Base-by-base conservation (phyloP, 2,329 filamentous ascomycete species). In the Stylonectria norvegica region DNA sequence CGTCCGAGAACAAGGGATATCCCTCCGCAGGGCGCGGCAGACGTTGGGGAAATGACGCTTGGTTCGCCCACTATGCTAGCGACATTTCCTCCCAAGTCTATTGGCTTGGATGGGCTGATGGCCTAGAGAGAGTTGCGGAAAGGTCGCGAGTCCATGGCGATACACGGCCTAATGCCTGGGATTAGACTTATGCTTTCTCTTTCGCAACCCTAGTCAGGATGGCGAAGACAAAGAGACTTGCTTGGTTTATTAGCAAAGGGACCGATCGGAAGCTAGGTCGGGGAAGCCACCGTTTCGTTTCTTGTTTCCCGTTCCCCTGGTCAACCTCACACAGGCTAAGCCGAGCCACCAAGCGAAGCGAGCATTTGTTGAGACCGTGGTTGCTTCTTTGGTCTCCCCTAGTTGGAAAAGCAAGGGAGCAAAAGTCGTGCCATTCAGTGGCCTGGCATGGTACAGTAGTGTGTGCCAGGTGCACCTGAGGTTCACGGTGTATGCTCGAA, bases 271-370 rank as follows among this genome's bases (percentile, higher is more conserved):
- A 42, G 42, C 45, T 50, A 45, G 49, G 14, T 5, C 10, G 30
- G 47, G 44, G 39, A 22, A 36, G 40, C 34, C 43, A 52, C 42
- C 52, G 53, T 57, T 57, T 57, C 52, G 54, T 57, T 57, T 56
- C 44, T 44, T 50, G 48, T 49, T 56, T 50, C 40, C 41, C 43
- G 49, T 53, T 57, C 55, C 48, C 43, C 49, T 45, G 44, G 46
- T 46, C 41, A 38, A 42, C 35, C 31, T 34, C 33, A 9, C 28
- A 6, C 19, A 7, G 30, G 15, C 17, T 32, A 32, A 16, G 19
- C 30, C 15, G 16, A 18, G 30, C 30, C 30, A 15, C 15, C 17
- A 16, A 17, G 30, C 28, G 15, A 30, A 30, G 28, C 19, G 10
- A 22, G 14, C 9, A 11, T 38, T 43, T 25, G 29, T 42, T 37